Evolutionary conservation across 164 flowering plant species (phyloP).

Genomic region (Houttuynia cordata): DNA sequence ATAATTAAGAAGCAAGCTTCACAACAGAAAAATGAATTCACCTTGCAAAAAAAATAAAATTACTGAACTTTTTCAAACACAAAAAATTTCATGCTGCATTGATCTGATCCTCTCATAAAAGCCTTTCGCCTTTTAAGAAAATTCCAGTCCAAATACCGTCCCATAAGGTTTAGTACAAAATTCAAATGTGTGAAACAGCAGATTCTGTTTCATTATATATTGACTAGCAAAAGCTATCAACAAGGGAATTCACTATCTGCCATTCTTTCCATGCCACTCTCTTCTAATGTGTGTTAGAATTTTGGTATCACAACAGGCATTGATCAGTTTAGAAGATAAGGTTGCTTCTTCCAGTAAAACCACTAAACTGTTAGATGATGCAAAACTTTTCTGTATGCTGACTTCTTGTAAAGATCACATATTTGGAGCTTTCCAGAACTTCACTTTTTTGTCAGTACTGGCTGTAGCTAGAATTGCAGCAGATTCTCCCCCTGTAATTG

Average conservation of each 20-base stretch:
- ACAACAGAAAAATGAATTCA: too few species aligned
- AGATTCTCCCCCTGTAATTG: slow-evolving; percentile 50
- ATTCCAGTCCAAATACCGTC: too few species aligned
- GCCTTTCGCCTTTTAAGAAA: too few species aligned
- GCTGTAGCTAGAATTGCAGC: slow-evolving; percentile 55
- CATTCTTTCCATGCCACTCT: not conserved
- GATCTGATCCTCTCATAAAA: too few species aligned
- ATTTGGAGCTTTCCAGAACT: slow-evolving; percentile 74
- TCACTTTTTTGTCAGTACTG: slow-evolving; percentile 83
- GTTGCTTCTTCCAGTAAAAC: not conserved
- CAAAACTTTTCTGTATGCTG: not conserved
- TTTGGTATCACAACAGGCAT: not conserved
- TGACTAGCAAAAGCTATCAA: not conserved
- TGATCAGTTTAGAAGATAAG: not conserved
- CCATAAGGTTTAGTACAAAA: too few species aligned
- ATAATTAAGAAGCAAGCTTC: too few species aligned
- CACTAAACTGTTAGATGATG: not conserved
- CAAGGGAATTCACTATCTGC: not conserved
- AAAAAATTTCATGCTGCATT: too few species aligned
- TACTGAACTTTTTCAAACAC: too few species aligned
- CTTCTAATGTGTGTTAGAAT: not conserved
- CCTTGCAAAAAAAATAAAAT: too few species aligned
- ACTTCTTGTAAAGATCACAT: slow-evolving; percentile 10
- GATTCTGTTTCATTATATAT: not conserved
- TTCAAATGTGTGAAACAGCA: too few species aligned